These are phyloP conservation scores for Colletotrichum limetticola DNA, from an alignment of 2,329 filamentous ascomycete genomes.

Conservation along the genomic window DNA sequence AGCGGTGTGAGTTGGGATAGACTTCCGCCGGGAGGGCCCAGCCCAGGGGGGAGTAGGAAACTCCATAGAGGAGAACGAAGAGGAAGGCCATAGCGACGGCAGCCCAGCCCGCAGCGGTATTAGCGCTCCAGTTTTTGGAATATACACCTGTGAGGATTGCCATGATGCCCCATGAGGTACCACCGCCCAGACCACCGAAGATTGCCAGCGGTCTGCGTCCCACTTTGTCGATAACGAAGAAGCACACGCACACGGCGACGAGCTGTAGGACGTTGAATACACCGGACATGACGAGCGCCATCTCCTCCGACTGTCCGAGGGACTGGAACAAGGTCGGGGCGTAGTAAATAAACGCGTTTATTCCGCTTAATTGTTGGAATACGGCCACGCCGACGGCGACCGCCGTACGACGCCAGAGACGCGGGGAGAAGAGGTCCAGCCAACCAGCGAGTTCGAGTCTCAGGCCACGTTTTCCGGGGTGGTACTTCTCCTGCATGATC, in stretches of 20 bases:
- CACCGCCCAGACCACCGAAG: slow-evolving; percentile 42
- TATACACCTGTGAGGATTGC: slow-evolving; percentile 7
- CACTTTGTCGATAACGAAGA: slow-evolving; percentile 54
- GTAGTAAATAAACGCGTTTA: slow-evolving; percentile 42
- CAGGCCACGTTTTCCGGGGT: slow-evolving; percentile 45
- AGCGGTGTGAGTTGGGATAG: slow-evolving; percentile 7
- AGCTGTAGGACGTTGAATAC: slow-evolving; percentile 49
- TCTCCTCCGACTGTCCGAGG: slow-evolving; percentile 42
- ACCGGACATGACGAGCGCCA: slow-evolving; percentile 45
- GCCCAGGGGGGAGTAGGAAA: background rate
- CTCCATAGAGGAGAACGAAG: background rate
- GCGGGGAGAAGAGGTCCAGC: slow-evolving; percentile 58
- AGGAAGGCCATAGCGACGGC: slow-evolving; percentile 15
- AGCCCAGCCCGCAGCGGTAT: background rate
- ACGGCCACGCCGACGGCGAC: slow-evolving; percentile 47
- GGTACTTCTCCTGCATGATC: slow-evolving; percentile 50
- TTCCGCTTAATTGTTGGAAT: slow-evolving; percentile 39
- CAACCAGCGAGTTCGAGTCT: slow-evolving; percentile 57
- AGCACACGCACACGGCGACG: slow-evolving; percentile 41
- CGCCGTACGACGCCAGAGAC: slow-evolving; percentile 53
- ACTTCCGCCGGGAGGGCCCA: background rate
- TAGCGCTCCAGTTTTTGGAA: too few relatives aligned
- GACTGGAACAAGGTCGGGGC: slow-evolving; percentile 41
- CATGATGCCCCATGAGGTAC: slow-evolving; percentile 25
- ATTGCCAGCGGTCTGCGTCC: slow-evolving; percentile 47